Percentiles rank a stretch among this genome's conserved stretches.
phyloP scores from a whole-genome alignment of 495 filamentous ascomycete species.

The Margaritispora aquatica region DNA sequence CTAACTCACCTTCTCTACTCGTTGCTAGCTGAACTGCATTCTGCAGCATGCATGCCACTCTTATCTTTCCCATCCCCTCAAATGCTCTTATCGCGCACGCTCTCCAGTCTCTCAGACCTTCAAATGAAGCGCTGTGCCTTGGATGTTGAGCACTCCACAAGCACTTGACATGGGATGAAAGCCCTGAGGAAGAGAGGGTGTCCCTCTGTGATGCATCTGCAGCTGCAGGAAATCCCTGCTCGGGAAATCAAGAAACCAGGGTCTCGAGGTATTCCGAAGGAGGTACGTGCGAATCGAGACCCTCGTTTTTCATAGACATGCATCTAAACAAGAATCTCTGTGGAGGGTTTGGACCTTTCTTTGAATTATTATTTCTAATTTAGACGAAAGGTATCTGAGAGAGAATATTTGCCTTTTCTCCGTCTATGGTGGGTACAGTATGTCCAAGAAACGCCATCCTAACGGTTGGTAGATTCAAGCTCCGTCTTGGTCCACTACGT shows the following conservation, averaged over 20 bases:
- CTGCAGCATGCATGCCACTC: not conserved
- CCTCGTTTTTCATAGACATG: too few relatives aligned
- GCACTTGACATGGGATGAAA: not conserved
- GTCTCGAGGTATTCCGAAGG: not conserved
- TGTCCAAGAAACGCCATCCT: slow-evolving; percentile 13
- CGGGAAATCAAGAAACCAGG: not conserved
- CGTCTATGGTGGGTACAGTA: too few relatives aligned
- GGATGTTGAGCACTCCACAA: too few relatives aligned
- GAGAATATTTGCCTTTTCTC: not conserved
- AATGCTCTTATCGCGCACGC: too few relatives aligned
- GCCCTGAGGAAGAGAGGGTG: too few relatives aligned
- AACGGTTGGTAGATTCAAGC: slow-evolving; percentile 21
- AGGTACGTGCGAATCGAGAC: not conserved
- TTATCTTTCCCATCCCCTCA: not conserved
- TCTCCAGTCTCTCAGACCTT: not conserved
- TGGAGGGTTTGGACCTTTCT: not conserved
- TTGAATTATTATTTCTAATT: too few relatives aligned
- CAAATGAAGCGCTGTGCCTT: not conserved
- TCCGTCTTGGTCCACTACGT: slow-evolving; percentile 6
- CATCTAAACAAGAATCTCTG: too few relatives aligned
- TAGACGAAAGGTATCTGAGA: too few relatives aligned
- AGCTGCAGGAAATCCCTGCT: not conserved
- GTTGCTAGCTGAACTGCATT: too few relatives aligned
- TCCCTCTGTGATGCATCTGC: not conserved
- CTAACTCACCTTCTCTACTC: not conserved